Evolutionary conservation across 1,284 basidiomycete genomes (phyloP).

Genomic region (Lentinus polychrous): DNA sequence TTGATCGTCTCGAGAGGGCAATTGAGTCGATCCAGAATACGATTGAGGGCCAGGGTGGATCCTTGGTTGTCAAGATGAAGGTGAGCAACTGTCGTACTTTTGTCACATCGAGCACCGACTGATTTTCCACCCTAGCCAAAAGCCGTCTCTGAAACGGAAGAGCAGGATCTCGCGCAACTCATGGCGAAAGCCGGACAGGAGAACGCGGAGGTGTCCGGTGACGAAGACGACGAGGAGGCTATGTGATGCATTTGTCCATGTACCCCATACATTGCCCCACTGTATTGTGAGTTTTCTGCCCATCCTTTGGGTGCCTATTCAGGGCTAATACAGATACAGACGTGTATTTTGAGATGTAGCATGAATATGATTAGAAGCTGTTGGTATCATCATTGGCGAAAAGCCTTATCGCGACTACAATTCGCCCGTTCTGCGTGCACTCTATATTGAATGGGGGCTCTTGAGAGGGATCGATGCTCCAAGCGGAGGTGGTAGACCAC

Average conservation of each 20-base stretch:
- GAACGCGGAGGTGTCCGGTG: constrained; percentile 92
- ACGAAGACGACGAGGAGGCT: constrained; percentile 78
- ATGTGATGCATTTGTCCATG: constrained; percentile 7
- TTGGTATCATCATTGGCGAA: neutral
- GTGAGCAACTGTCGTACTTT: constrained; percentile 29
- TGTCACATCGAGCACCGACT: neutral
- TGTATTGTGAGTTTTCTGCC: constrained; percentile 6
- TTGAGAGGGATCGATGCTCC: too few relatives aligned
- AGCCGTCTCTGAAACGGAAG: constrained; percentile 94
- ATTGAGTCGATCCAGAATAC: constrained; percentile 85
- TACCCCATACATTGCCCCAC: neutral
- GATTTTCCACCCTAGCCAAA: constrained; percentile 60
- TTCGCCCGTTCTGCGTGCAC: too few relatives aligned
- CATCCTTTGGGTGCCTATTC: neutral
- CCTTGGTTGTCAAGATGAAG: constrained; percentile 95
- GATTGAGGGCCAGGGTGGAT: constrained; percentile 83
- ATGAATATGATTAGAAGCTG: neutral
- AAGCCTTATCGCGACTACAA: too few relatives aligned
- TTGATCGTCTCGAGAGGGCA: constrained; percentile 89
- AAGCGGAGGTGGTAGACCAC: too few relatives aligned
- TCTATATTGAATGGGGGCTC: too few relatives aligned
- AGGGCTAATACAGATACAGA: neutral
- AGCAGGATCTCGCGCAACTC: constrained; percentile 88
- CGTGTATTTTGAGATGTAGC: constrained; percentile 1
- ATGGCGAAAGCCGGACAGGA: constrained; percentile 91